phyloP scores from a whole-genome alignment of 192 early-diverging fungal species.

The Coemansia sp. region DNA sequence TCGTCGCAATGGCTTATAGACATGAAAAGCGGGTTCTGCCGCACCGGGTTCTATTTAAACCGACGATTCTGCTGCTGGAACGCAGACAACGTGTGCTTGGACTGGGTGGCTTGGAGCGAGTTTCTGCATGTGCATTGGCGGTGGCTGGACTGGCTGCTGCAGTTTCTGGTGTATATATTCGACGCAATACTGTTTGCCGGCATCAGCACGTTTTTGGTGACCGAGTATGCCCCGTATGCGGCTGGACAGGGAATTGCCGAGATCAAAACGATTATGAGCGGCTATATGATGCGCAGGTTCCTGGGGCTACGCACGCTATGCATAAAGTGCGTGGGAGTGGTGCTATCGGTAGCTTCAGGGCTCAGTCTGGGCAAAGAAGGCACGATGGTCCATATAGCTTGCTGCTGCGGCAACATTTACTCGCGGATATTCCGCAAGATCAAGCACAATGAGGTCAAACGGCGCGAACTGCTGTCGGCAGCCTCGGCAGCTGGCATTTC shows the following conservation, averaged over 20 bases:
- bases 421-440: slow-evolving; percentile 77
- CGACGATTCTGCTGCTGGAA: slow-evolving; percentile 84
- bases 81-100: slow-evolving; percentile 58
- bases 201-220: slow-evolving; percentile 72
- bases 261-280: slow-evolving; percentile 79
- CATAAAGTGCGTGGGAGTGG: slow-evolving; percentile 86
- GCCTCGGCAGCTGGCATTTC: slow-evolving; percentile 95
- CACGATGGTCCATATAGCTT: slow-evolving; percentile 92
- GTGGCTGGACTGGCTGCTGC: slow-evolving; percentile 48
- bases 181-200: slow-evolving; percentile 62
- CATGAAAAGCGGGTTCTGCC: slow-evolving; percentile 80
- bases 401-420: slow-evolving; percentile 88
- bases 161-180: slow-evolving; percentile 36
- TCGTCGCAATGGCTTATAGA: slow-evolving; percentile 76
- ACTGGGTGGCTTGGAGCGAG: slow-evolving; percentile 62
- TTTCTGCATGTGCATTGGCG: slow-evolving; percentile 39
- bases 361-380: slow-evolving; percentile 94
- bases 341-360: slow-evolving; percentile 84
- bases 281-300: slow-evolving; percentile 71
- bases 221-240: slow-evolving; percentile 74
- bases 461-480: slow-evolving; percentile 79
- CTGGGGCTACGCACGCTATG: slow-evolving; percentile 66
- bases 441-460: slow-evolving; percentile 77
- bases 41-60: slow-evolving; percentile 74
- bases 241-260: slow-evolving; percentile 78